Evolutionary conservation across 495 filamentous ascomycete genomes (phyloP), one percentile per base, ranked within the genome.

Genomic region (Aspergillus panamensis): DNA sequence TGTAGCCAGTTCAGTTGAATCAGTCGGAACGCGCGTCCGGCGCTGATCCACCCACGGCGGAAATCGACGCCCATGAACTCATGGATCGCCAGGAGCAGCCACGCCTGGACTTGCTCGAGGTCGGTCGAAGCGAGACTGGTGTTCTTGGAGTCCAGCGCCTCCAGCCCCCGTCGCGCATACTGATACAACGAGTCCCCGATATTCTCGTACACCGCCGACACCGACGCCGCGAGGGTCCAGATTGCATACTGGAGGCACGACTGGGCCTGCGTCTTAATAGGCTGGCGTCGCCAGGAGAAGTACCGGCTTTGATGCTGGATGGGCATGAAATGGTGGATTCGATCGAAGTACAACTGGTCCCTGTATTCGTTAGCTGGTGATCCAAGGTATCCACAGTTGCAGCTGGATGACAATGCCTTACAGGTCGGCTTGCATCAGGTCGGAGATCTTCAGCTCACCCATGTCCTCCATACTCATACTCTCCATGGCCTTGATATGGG

Each of bases 281-380:
- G 19, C 2, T 44, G 17, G 48, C 54, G 61, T 8, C 51, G 29
- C 65, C 60, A 65, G 4, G 61, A 48, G 3, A 63, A 56, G 48
- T 70, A 72, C 12, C 67, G 62, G 29, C 57, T 19, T 58, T 76
- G 68, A 53, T 80, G 75, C 14, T 81, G 60, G 17, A 82, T 76
- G 20, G 80, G 80, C 3, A 75, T 61, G 13, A 74, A 73, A 10
- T 68, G 66, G 44, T 82, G 77, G 8, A 80, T 73, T 31, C 79
- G 69, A 47, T 82, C 80, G 48, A 82, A 80, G 48, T 82, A 82
- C 10, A 82, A 61, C 60, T 81, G 77, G 55, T 82, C 78, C 14
- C 47, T 58, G 35, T 13, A 16, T 43, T 20, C 3, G 43, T 45
- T 32, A 37, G 40, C 37, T n/a, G n/a, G n/a, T n/a, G n/a, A n/a